These are phyloP conservation scores for Trichopus zeylanicus DNA, from an alignment of 116 monocot species.

Conservation along the genomic window DNA sequence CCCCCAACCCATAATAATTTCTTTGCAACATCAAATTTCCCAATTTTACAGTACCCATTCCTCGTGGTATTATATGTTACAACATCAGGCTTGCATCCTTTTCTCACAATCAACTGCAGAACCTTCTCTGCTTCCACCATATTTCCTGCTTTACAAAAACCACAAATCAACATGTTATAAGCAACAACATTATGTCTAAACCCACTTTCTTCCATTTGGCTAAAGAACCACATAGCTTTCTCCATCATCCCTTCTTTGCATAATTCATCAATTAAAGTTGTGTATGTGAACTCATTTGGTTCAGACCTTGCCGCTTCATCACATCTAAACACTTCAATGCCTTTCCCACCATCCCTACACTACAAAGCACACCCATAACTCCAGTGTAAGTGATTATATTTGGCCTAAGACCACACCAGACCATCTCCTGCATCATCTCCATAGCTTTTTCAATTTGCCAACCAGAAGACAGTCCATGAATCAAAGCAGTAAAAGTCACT, in stretches of 20 bases:
- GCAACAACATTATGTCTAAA: slow-evolving; percentile 17
- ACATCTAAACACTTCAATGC: slow-evolving; percentile 16
- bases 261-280: slow-evolving; percentile 20
- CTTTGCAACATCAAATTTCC: slow-evolving; percentile 11
- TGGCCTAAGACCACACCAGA: slow-evolving; percentile 1
- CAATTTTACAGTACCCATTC: slow-evolving; percentile 15
- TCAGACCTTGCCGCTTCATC: slow-evolving; percentile 13
- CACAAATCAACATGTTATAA: slow-evolving; percentile 24
- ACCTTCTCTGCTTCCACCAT: slow-evolving; percentile 21
- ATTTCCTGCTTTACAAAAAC: slow-evolving; percentile 20
- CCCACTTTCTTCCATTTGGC: slow-evolving; percentile 19
- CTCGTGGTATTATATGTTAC: slow-evolving; percentile 24
- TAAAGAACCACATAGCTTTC: slow-evolving; percentile 16
- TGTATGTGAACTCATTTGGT: slow-evolving; percentile 30
- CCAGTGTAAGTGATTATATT: slow-evolving; percentile 27
- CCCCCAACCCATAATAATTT: too few relatives aligned
- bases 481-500: slow-evolving; percentile 14
- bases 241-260: slow-evolving; percentile 22
- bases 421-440: slow-evolving; percentile 19
- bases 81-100: slow-evolving; percentile 19
- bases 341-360: slow-evolving; percentile 18
- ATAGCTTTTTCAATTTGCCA: slow-evolving; percentile 20
- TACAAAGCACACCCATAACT: slow-evolving; percentile 15
- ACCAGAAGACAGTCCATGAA: slow-evolving; percentile 17
- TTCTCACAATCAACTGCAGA: slow-evolving; percentile 1